Base-by-base conservation (phyloP, 352 stramenopile genomes). In the Phytophthora brassicae region DNA sequence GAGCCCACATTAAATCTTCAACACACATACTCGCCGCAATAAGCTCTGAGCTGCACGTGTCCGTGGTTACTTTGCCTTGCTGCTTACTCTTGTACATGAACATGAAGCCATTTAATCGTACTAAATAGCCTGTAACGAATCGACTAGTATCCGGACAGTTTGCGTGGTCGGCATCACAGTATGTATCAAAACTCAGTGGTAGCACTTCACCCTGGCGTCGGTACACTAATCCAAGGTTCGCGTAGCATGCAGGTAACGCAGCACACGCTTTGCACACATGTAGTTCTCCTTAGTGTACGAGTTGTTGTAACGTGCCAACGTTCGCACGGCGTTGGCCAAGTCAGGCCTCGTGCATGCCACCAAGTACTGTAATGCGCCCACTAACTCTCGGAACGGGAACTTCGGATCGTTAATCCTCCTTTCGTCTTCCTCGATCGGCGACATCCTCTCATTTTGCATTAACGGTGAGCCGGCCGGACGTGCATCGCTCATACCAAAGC, bases 351-450 rank as follows among this genome's bases (percentile, higher is more conserved):
- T 41, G 29, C 26, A 31, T 31, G 31, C 31, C 31, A 38, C 31
- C 7, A 38, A 16, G 12, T 38, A 38, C 31, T 38, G 46, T 28
- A 54, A 44, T n/a, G 46, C 24, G n/a, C 46, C 46, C 7, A 54
- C 47, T 12, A 54, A 28, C 28, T 54, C 47, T 19, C 47, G 33
- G 20, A 39, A 54, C 23, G 47, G 47, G 6, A 54, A 24, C 6
- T 22, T 44, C 8, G 29, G 16, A 19, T 54, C 47, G 16, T 54
- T 54, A 9, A 29, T 31, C 9, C 24, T 36, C 12, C 8, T 22
- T 39, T 51, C 14, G 17, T 51, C 44, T 51, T 28, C 2, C 24
- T 51, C 44, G 44, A 51, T 51, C 6, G 24, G 44, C 24, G 44
- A 14, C 44, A 39, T 51, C 19, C 4, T 28, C 11, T 51, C 44